Conservation (phyloP, 2,329 filamentous ascomycete genomes). For the Fusarium hostae region DNA sequence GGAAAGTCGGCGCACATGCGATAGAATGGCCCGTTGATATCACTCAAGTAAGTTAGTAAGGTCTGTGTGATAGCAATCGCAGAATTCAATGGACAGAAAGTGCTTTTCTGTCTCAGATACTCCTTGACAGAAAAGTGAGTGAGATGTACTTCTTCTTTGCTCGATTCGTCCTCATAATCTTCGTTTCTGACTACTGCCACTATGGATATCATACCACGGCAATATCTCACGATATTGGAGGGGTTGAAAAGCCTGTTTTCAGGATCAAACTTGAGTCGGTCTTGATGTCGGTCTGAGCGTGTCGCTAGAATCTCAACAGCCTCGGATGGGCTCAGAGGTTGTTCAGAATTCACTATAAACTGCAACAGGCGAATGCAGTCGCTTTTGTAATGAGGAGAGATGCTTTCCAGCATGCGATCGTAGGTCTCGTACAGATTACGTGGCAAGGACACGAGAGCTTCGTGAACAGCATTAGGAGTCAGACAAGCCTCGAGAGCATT, state of each 20-base stretch:
- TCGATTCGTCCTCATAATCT: too few species aligned
- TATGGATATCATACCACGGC: constrained; percentile 34
- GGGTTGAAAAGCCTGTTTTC: background rate
- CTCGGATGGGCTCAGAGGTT: constrained; percentile 29
- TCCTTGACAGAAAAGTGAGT: constrained; percentile 44
- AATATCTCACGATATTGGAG: background rate
- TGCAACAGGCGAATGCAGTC: constrained; percentile 33
- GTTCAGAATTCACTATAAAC: constrained; percentile 33
- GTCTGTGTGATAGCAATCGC: background rate
- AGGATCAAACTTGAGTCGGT: fast-evolving
- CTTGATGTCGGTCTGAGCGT: background rate
- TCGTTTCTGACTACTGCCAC: too few species aligned
- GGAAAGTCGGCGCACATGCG: background rate
- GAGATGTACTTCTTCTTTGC: constrained; percentile 39
- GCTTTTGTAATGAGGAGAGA: constrained; percentile 43
- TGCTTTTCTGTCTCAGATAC: background rate
- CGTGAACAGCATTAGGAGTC: background rate
- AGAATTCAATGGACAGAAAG: background rate
- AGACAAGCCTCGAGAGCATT: background rate
- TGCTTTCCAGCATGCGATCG: background rate
- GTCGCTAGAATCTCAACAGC: constrained; percentile 40
- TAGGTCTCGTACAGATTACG: fast-evolving
- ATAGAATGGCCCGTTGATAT: background rate
- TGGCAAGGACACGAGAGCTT: fast-evolving
- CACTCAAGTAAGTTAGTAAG: background rate